These are phyloP conservation scores for Aspergillus arachidicola DNA, from an alignment of 2,329 filamentous ascomycete genomes.

Conservation along the genomic window DNA sequence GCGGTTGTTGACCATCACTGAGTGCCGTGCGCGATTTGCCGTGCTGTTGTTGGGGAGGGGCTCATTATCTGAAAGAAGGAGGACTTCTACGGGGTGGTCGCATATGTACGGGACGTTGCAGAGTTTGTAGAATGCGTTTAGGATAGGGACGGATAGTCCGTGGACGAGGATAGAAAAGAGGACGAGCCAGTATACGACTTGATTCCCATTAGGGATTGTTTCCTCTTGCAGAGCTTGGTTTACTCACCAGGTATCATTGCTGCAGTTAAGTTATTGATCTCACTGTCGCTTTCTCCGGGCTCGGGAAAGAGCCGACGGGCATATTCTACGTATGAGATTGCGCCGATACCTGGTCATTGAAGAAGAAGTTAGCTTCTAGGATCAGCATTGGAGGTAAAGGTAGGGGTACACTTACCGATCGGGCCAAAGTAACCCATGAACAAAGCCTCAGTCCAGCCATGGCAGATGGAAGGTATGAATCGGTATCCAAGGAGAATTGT, in stretches of 20 bases:
- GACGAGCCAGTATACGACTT: slow-evolving; percentile 51
- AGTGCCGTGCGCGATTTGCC: slow-evolving; percentile 28
- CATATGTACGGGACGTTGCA: slow-evolving; percentile 33
- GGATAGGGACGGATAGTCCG: slow-evolving; percentile 40
- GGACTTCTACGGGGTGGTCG: slow-evolving; percentile 38
- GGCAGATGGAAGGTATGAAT: slow-evolving; percentile 56
- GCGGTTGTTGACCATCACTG: slow-evolving; percentile 38
- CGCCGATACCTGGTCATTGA: slow-evolving; percentile 40
- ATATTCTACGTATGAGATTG: slow-evolving; percentile 52
- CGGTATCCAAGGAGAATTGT: slow-evolving; percentile 58
- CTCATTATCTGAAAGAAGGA: slow-evolving; percentile 38
- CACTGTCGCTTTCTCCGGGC: slow-evolving; percentile 40
- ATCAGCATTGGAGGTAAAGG: not conserved
- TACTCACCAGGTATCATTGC: slow-evolving; percentile 43
- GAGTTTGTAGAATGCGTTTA: slow-evolving; percentile 36
- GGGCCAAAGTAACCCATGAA: slow-evolving; percentile 62
- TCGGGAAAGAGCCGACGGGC: slow-evolving; percentile 47
- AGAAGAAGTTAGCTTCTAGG: not conserved
- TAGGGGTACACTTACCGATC: slow-evolving; percentile 33
- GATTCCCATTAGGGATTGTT: not conserved
- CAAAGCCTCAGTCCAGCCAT: slow-evolving; percentile 60
- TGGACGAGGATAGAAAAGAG: slow-evolving; percentile 45
- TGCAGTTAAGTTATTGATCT: slow-evolving; percentile 44
- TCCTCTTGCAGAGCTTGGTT: not conserved
- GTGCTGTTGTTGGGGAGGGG: slow-evolving; percentile 39